These are phyloP conservation scores for Fusarium hostae DNA, from an alignment of 2,329 filamentous ascomycete species.

Conservation along the genomic window DNA sequence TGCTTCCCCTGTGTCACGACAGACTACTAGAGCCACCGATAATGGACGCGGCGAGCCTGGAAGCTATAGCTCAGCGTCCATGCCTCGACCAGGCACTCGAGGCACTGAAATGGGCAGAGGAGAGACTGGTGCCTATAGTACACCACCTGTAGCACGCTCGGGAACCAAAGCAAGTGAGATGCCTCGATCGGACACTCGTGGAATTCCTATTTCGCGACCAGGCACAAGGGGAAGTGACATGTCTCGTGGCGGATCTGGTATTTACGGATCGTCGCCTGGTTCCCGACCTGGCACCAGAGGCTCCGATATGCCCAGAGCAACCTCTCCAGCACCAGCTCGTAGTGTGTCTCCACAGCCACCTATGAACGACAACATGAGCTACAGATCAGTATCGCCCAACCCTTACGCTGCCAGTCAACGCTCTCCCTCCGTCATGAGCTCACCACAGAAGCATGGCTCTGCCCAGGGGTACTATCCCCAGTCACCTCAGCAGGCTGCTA, in stretches of 20 bases:
- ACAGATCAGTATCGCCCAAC: conserved; percentile 70
- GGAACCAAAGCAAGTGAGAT: conserved; percentile 41
- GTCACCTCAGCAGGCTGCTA: conserved; percentile 60
- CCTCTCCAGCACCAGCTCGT: conserved; percentile 76
- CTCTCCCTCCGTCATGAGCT: conserved; percentile 53
- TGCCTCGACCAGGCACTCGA: conserved; percentile 39
- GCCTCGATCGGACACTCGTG: conserved; percentile 33
- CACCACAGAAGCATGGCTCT: conserved; percentile 58
- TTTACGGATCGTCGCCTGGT: conserved; percentile 51
- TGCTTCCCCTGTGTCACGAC: conserved; percentile 55
- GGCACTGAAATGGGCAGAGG: conserved; percentile 37
- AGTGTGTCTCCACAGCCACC: conserved; percentile 71
- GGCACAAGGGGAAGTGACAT: conserved; percentile 50
- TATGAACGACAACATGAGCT: conserved; percentile 55
- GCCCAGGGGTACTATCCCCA: conserved; percentile 64
- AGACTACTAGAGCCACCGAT: conserved; percentile 31
- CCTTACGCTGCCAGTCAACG: conserved; percentile 62
- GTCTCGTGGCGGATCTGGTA: conserved; percentile 43
- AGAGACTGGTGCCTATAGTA: conserved; percentile 45
- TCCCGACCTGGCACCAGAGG: conserved; percentile 70
- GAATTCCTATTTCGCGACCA: conserved; percentile 56
- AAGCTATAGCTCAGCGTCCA: conserved; percentile 39
- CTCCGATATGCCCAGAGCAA: conserved; percentile 66
- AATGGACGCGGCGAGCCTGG: conserved; percentile 45
- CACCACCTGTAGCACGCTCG: conserved; percentile 37